Conservation (phyloP, 23 red algal species). For the Agarophyton chilense region DNA sequence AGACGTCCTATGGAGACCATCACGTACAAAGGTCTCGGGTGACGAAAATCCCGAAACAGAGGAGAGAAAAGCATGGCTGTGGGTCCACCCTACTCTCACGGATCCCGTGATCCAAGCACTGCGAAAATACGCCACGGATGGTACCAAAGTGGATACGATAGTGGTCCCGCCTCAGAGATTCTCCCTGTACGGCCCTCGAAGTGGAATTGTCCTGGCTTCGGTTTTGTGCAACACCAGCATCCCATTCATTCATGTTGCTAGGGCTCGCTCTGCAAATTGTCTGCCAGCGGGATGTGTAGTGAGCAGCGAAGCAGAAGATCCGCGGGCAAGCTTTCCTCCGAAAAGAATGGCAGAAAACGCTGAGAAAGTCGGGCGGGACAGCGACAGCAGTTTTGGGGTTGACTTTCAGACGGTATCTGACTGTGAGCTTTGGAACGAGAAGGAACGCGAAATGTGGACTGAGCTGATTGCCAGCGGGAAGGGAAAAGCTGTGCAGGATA, state of each 20-base stretch:
- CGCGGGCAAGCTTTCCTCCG: conserved; percentile 48
- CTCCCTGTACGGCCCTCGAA: conserved; percentile 37
- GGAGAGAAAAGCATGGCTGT: conserved; percentile 29
- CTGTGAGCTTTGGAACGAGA: conserved; percentile 32
- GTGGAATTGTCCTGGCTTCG: conserved; percentile 41
- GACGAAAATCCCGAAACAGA: neutral
- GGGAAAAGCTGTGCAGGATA: neutral
- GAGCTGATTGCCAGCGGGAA: conserved; percentile 10
- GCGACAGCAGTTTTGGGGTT: neutral
- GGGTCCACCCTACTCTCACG: conserved; percentile 15
- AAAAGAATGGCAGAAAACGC: conserved; percentile 48
- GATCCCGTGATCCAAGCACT: neutral
- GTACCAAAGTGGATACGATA: neutral
- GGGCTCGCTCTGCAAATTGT: conserved; percentile 22
- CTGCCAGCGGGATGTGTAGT: conserved; percentile 40
- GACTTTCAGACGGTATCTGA: conserved; percentile 15
- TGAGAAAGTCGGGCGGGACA: neutral
- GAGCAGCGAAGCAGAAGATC: conserved; percentile 23
- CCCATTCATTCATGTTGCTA: neutral
- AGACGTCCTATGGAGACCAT: conserved; percentile 46
- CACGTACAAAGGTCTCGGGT: neutral
- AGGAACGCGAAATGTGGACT: conserved; percentile 17
- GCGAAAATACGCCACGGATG: neutral
- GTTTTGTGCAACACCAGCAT: conserved; percentile 1
- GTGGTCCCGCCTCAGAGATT: conserved; percentile 16